Conservation (phyloP, 176 grass and related monocot genomes). For the Eragrostis curvula region DNA sequence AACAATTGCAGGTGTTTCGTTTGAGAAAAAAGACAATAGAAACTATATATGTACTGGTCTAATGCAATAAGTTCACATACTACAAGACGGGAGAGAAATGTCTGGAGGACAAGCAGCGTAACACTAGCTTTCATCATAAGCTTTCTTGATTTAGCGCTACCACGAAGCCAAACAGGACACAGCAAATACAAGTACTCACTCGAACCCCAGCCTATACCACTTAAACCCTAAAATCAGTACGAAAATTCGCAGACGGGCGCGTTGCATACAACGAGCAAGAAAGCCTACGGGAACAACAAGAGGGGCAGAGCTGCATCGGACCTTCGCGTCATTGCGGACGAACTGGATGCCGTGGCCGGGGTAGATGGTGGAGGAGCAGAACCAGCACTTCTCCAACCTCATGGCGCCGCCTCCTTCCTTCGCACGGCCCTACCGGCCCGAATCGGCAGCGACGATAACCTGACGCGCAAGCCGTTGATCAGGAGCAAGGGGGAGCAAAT, state of each 20-base stretch:
- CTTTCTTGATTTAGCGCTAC: neutral
- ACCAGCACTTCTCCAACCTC: slow-evolving; percentile 99
- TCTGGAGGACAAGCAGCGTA: neutral
- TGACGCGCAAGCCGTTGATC: neutral
- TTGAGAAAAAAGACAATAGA: too few species aligned
- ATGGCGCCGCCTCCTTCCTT: slow-evolving; percentile 51
- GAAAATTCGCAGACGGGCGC: neutral
- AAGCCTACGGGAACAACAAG: neutral
- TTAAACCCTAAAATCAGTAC: neutral
- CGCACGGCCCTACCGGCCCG: neutral
- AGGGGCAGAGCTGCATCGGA: neutral
- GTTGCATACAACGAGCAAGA: neutral
- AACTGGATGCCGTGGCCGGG: slow-evolving; percentile 95
- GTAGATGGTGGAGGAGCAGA: slow-evolving; percentile 91
- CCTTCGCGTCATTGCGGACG: slow-evolving; percentile 97
- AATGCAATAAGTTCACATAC: too few species aligned
- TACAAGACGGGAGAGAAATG: neutral
- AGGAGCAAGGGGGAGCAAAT: neutral
- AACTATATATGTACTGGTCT: too few species aligned
- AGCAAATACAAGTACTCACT: neutral
- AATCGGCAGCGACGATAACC: neutral
- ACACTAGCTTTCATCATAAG: neutral
- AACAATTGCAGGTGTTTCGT: too few species aligned
- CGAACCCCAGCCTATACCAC: neutral
- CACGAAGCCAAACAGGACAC: neutral